Conservation (phyloP, 1,284 basidiomycete species). For the Trichosporon sp. region DNA sequence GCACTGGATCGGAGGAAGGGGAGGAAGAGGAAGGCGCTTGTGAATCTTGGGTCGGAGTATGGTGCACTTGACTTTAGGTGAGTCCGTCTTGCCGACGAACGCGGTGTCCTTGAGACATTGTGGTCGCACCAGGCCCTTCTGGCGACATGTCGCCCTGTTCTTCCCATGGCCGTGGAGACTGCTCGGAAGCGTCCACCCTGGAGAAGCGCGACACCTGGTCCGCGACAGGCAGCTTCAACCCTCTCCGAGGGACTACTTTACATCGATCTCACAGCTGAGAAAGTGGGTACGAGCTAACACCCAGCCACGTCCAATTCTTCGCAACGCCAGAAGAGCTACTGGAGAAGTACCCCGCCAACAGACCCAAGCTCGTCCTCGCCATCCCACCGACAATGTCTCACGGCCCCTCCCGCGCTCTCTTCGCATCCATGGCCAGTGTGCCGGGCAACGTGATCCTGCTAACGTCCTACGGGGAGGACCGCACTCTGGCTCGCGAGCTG, state of each 20-base stretch:
- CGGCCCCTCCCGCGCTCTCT: slow-evolving; percentile 79
- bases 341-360: slow-evolving; percentile 72
- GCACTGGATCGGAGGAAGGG: slow-evolving; percentile 51
- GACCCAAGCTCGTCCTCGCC: slow-evolving; percentile 88
- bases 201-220: no score
- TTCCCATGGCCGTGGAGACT: no score
- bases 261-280: no score
- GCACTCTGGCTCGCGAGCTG: slow-evolving; percentile 69
- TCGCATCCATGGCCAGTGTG: slow-evolving; percentile 72
- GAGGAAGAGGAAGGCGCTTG: slow-evolving; percentile 50
- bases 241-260: no score
- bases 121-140: no score
- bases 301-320: slow-evolving; percentile 86
- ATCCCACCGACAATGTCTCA: slow-evolving; percentile 88
- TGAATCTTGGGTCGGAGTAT: slow-evolving; percentile 31
- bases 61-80: slow-evolving; percentile 47
- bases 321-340: slow-evolving; percentile 71
- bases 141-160: no score
- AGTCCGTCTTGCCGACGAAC: no score
- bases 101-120: no score
- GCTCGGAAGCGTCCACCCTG: no score
- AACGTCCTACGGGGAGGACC: slow-evolving; percentile 69
- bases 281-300: not conserved
- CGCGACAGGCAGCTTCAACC: no score
- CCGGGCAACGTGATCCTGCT: slow-evolving; percentile 79